A percentile compares a stretch with the other conserved stretches of the same genome.
Conservation (phyloP, 2,329 filamentous ascomycete genomes). For the Fusarium phyllophilum region DNA sequence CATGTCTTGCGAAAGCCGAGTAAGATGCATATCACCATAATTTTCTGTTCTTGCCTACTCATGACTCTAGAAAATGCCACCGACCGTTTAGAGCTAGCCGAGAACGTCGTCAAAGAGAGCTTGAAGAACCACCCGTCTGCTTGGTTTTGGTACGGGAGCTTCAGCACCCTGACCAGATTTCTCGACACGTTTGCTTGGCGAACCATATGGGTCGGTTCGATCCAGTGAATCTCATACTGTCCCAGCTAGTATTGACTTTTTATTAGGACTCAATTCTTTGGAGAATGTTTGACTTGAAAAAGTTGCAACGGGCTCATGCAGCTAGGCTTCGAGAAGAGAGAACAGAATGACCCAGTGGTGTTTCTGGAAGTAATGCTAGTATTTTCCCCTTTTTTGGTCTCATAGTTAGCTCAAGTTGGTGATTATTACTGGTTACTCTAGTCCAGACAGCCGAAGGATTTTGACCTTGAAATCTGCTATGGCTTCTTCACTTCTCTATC, state of each 20-base stretch:
- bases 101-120: not conserved
- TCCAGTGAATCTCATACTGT: rapidly evolving
- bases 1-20: not conserved
- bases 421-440: not conserved
- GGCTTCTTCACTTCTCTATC: not conserved
- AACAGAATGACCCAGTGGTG: rapidly evolving
- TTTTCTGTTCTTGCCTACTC: no score
- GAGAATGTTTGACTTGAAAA: not conserved
- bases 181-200: not conserved
- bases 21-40: rapidly evolving
- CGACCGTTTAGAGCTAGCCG: not conserved
- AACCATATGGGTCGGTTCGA: not conserved
- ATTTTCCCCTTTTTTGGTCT: rapidly evolving
- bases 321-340: not conserved
- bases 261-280: not conserved
- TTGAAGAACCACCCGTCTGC: not conserved
- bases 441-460: rapidly evolving
- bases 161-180: not conserved
- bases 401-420: rapidly evolving
- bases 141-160: not conserved
- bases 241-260: not conserved
- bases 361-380: not conserved
- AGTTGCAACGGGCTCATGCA: not conserved
- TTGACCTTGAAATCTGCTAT: not conserved
- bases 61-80: not conserved